These are phyloP conservation scores for Handroanthus guayacan DNA, from an alignment of 257 asterid species.

Conservation along the genomic window DNA sequence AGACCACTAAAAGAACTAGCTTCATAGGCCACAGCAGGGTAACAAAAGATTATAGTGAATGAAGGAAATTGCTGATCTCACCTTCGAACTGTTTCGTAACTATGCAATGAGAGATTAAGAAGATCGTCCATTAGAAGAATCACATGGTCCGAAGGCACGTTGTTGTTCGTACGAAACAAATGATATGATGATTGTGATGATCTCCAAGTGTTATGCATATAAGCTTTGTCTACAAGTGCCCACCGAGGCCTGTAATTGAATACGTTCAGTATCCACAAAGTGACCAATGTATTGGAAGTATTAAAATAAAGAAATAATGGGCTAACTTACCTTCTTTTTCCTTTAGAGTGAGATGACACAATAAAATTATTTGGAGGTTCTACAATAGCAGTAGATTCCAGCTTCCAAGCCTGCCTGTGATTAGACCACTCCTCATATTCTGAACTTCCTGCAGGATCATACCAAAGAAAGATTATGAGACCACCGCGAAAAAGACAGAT, in stretches of 20 bases:
- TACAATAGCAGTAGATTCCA: slow-evolving; percentile 86
- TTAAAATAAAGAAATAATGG: slow-evolving; percentile 22
- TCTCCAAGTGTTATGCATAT: slow-evolving; percentile 97
- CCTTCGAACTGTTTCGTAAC: slow-evolving; percentile 95
- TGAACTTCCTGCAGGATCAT: slow-evolving; percentile 73
- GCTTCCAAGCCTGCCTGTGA: slow-evolving; percentile 96
- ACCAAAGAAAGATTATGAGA: slow-evolving; percentile 33
- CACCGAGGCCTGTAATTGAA: slow-evolving; percentile 82
- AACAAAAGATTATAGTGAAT: slow-evolving; percentile 3
- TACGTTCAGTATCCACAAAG: slow-evolving; percentile 37
- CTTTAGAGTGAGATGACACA: slow-evolving; percentile 86
- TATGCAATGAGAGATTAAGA: slow-evolving; percentile 83
- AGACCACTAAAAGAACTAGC: slow-evolving; percentile 8
- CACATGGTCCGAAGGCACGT: slow-evolving; percentile 72
- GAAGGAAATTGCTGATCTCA: slow-evolving; percentile 48
- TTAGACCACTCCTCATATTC: slow-evolving; percentile 97
- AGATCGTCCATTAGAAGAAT: slow-evolving; percentile 79
- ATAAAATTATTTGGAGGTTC: slow-evolving; percentile 94
- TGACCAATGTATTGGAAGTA: slow-evolving; percentile 25
- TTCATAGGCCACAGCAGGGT: slow-evolving; percentile 22
- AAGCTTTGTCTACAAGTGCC: slow-evolving; percentile 92
- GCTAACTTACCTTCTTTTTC: slow-evolving; percentile 79
- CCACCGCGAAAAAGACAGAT: slow-evolving; percentile 30
- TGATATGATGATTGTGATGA: slow-evolving; percentile 94
- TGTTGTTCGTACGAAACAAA: slow-evolving; percentile 65